Base-by-base conservation (phyloP, 495 filamentous ascomycete genomes). In the Penicilliopsis zonata region DNA sequence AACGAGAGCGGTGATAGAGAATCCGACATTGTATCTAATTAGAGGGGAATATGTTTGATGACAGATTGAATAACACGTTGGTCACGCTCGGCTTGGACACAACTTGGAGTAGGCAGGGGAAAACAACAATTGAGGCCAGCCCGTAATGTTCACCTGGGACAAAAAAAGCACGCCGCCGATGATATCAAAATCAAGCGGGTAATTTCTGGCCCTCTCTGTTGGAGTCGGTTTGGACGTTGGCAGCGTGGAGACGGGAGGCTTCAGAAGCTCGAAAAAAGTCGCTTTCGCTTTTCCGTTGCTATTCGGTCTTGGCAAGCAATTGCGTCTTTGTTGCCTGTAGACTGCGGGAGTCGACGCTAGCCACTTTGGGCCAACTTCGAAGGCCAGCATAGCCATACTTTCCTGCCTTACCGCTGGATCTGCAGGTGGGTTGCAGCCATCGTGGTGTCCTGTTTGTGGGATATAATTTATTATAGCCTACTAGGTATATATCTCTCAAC, bases 1-100 rank as follows among this genome's bases (percentile, higher is more conserved):
- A 84, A 76, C 31, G 69, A 73, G 32, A 83, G 53, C 12, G 78
- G 63, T 50, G 65, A 70, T 42, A 71, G 33, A 32, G 50, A 34
- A 31, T 63, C 58, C 48, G 59, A 39, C 61, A 66, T 65, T 48
- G 53, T 58, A 41, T 37, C 31, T 32, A 19, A 15, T 42, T 35
- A 30, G 34, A 39, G 16, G 13, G 22, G n/a, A 15, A 28, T 18
- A 16, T 4, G 5, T 8, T 28, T 5, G 18, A 28, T 37, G 34
- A 37, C 19, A 28, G 27, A 36, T 5, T n/a, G n/a, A 28, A 16
- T 36, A n/a, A 31, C 20, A 33, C 18, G 22, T 44, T 51, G 42
- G 44, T 47, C 38, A 49, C 49, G 43, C 13, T 7, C 46, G 49
- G 41, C 40, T 41, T 30, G 41, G 35, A 44, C 39, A 46, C 46